Conservation (phyloP, 2,329 filamentous ascomycete species). For the Fusarium dimerum region DNA sequence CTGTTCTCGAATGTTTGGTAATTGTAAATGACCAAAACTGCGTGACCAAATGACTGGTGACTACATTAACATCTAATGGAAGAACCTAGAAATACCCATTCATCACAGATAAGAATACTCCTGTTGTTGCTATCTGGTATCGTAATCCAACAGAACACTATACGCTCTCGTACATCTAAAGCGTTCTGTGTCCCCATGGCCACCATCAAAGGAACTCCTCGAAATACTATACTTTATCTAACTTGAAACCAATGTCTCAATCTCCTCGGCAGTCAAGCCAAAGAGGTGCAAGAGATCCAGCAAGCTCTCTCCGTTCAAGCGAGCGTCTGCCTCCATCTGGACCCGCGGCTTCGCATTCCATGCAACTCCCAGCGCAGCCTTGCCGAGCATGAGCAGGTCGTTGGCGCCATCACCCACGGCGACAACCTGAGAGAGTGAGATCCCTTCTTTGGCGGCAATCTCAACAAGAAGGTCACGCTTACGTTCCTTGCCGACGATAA, state of each 20-base stretch:
- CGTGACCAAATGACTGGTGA: too few species aligned
- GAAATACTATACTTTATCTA: conserved; percentile 2
- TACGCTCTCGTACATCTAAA: conserved; percentile 16
- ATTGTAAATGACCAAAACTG: too few species aligned
- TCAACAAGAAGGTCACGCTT: conserved; percentile 72
- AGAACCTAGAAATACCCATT: background rate
- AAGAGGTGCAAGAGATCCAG: conserved; percentile 74
- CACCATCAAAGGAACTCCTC: conserved; percentile 10
- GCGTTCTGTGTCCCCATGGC: conserved; percentile 8
- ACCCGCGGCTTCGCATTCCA: conserved; percentile 85
- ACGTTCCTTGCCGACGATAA: conserved; percentile 74
- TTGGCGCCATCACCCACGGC: conserved; percentile 83
- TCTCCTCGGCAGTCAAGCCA: conserved; percentile 68
- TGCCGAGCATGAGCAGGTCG: conserved; percentile 76
- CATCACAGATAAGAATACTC: background rate
- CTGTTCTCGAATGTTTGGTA: too few species aligned
- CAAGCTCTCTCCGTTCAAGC: conserved; percentile 70
- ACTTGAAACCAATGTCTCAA: conserved; percentile 27
- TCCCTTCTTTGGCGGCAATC: conserved; percentile 68
- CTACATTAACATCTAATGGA: background rate
- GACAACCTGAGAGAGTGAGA: conserved; percentile 66
- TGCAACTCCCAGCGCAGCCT: conserved; percentile 74
- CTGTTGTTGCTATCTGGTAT: conserved; percentile 24
- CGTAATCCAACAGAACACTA: conserved; percentile 21
- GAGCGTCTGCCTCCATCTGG: conserved; percentile 72